These are phyloP conservation scores for Groenewaldozyma tartarivorans DNA, from an alignment of 805 yeast species.

Conservation along the genomic window DNA sequence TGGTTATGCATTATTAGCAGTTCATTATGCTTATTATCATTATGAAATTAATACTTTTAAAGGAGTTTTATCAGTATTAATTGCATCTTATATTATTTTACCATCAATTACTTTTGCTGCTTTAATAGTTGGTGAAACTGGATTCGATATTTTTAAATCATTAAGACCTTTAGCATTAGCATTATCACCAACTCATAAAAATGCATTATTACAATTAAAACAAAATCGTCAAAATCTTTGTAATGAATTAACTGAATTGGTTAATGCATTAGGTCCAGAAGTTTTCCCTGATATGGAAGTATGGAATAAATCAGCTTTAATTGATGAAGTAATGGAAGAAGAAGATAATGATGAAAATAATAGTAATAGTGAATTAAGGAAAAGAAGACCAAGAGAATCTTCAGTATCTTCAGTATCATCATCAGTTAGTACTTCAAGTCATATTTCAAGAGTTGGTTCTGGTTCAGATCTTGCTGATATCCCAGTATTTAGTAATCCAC, in stretches of 20 bases:
- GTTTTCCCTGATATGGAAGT: slow-evolving; percentile 74
- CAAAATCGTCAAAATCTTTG: slow-evolving; percentile 52
- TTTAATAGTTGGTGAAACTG: slow-evolving; percentile 82
- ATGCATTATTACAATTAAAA: slow-evolving; percentile 44
- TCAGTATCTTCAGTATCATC: slow-evolving; percentile 26
- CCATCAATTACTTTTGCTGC: slow-evolving; percentile 80
- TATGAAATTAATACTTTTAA: slow-evolving; percentile 21
- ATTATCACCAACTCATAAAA: slow-evolving; percentile 27
- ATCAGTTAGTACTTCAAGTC: slow-evolving; percentile 35
- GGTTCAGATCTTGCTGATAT: slow-evolving; percentile 53
- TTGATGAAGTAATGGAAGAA: slow-evolving; percentile 7
- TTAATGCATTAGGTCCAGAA: slow-evolving; percentile 75
- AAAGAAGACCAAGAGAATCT: slow-evolving; percentile 7
- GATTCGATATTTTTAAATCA: slow-evolving; percentile 79
- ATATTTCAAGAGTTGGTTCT: slow-evolving; percentile 53
- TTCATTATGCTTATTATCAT: slow-evolving; percentile 23
- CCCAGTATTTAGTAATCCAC: slow-evolving; percentile 39
- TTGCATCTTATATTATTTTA: slow-evolving; percentile 53
- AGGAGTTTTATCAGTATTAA: slow-evolving; percentile 28
- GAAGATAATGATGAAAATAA: slow-evolving; percentile 10
- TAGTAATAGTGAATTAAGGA: slow-evolving; percentile 2
- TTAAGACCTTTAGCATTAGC: slow-evolving; percentile 65
- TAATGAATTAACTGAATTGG: slow-evolving; percentile 64
- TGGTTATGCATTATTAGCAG: slow-evolving; percentile 51
- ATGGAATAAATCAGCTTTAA: background rate